Evolutionary conservation across 306 rosid genomes (phyloP).

Genomic region (Senna tora): DNA sequence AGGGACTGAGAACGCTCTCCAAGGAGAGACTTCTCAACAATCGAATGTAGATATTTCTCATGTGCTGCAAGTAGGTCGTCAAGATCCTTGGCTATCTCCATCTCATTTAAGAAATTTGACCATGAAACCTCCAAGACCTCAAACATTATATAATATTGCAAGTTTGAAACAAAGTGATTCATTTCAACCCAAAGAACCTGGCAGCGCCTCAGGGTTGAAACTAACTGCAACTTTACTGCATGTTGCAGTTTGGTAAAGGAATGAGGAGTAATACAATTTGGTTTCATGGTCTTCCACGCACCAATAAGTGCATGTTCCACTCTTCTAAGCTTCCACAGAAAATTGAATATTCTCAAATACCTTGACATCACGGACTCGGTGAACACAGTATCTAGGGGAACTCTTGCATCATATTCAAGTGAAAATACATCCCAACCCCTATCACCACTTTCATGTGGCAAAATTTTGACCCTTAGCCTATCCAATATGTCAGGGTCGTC

Average conservation of each 20-base stretch:
- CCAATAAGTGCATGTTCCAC: conserved; percentile 97
- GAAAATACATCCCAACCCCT: conserved; percentile 99
- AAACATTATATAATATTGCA: conserved; percentile 96
- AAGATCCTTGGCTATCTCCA: conserved; percentile 93
- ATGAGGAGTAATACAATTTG: conserved; percentile 86
- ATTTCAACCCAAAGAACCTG: conserved; percentile 97
- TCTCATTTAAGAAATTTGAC: conserved; percentile 80
- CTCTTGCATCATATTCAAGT: conserved; percentile 89
- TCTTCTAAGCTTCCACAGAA: conserved; percentile 95
- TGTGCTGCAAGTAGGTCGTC: conserved; percentile 96
- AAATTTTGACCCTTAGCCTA: conserved; percentile 90
- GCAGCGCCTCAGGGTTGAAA: conserved; percentile 90
- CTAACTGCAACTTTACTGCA: conserved; percentile 71
- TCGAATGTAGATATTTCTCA: conserved; percentile 84
- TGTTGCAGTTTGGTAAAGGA: conserved; percentile 74
- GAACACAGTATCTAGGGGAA: conserved; percentile 87
- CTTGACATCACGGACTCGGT: conserved; percentile 95
- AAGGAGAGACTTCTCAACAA: conserved; percentile 91
- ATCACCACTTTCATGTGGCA: conserved; percentile 95
- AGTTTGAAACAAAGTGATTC: conserved; percentile 94
- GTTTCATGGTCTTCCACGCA: conserved; percentile 96
- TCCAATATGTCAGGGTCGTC: conserved; percentile 95
- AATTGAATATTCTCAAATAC: conserved; percentile 86
- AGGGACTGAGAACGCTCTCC: conserved; percentile 89
- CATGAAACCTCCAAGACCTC: conserved; percentile 97